phyloP scores from a whole-genome alignment of 2,329 filamentous ascomycete species.

The Emmonsiellopsis sp. region DNA sequence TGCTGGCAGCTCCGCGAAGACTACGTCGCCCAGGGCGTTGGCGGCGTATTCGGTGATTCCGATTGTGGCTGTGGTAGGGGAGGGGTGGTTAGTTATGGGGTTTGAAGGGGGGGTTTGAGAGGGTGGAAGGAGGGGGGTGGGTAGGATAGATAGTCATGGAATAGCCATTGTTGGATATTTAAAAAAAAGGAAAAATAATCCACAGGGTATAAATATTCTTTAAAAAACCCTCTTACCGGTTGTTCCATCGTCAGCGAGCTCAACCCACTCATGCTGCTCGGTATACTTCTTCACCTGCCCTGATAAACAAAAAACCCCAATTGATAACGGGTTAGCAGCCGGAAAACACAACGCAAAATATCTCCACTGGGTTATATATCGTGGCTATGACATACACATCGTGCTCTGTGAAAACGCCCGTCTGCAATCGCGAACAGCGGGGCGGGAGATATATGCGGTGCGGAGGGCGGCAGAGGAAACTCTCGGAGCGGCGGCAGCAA shows the following conservation, averaged over 20 bases:
- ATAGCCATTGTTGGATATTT: conserved; percentile 6
- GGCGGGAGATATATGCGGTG: conserved; percentile 5
- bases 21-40: conserved; percentile 86
- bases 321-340: too few species aligned
- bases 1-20: conserved; percentile 89
- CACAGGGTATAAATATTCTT: too few species aligned
- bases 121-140: neutral
- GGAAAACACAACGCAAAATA: neutral
- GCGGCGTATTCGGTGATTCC: conserved; percentile 91
- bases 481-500: neutral
- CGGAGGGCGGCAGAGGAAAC: conserved; percentile 7
- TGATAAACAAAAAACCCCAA: neutral
- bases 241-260: conserved; percentile 72
- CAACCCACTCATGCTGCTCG: conserved; percentile 97
- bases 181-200: conserved; percentile 14
- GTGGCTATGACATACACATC: conserved; percentile 22
- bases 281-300: conserved; percentile 69
- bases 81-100: conserved; percentile 5
- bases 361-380: neutral
- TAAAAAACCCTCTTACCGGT: conserved; percentile 46
- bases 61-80: conserved; percentile 44
- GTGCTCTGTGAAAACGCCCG: conserved; percentile 33
- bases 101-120: conserved; percentile 23
- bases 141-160: neutral
- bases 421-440: conserved; percentile 9